Base-by-base conservation (phyloP, 2,329 filamentous ascomycete species). In the Phaeosphaeria sp. region DNA sequence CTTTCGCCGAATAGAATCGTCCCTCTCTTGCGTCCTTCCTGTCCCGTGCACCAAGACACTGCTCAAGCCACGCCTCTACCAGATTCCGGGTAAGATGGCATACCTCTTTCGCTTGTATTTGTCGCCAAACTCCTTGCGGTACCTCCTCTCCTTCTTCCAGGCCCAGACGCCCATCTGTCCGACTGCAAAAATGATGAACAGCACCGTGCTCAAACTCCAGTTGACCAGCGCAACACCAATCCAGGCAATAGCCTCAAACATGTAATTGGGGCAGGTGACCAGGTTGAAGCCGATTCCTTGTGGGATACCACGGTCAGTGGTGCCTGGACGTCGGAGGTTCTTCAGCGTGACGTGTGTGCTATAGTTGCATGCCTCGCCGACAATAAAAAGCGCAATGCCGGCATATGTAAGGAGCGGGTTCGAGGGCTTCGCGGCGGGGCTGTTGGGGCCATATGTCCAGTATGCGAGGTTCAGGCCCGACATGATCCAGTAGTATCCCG, bases 191-290 rank as follows among this genome's bases (percentile, higher is more conserved):
- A 83, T 75, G 59, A 91, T 88, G 78, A 98, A 98, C 20, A 96
- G 67, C 17, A 88, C 81, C 0, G 95, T 91, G 50, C 88, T 86
- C 82, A 90, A 90, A 79, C 89, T 93, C 71, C 91, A 89, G 68
- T 88, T 93, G 53, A 94, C 85, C 44, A 96, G 75, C 66, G 90
- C 89, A 54, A 98, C 84, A 23, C 93, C 93, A 27, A 91, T 68
- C 95, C 95, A 99, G 0, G 93, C 87, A 39, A 96, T 77, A 6
- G 91, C 84, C 76, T 99, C 95, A 68, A 96, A 98, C 82, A 96
- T 87, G 82, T 99, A 99, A 82, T 99, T 99, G 43, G 95, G 95
- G 81, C 93, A 96, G 13, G 95, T 99, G 52, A 99, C 94, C 36
- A 91, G 80, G 63, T 82, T 83, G 78, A 97, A 98, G 27, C 93